Conservation (phyloP, 2,329 filamentous ascomycete species). For the Fusarium buxicola region DNA sequence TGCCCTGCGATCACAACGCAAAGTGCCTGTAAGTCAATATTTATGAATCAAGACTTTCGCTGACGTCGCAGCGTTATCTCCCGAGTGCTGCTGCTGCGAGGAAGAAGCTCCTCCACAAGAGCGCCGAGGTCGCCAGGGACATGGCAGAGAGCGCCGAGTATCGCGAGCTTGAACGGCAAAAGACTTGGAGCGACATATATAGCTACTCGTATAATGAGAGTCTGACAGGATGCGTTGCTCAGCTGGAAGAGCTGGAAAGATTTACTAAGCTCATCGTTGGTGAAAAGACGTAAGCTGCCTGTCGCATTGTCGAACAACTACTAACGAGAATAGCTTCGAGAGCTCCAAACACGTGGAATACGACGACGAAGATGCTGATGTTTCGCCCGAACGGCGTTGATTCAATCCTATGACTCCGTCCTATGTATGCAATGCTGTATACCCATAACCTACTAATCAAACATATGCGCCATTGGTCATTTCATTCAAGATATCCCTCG, state of each 20-base stretch:
- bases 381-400: conserved; percentile 28
- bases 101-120: conserved; percentile 63
- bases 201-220: conserved; percentile 66
- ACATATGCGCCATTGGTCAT: conserved; percentile 61
- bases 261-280: conserved; percentile 70
- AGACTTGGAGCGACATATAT: conserved; percentile 68
- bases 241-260: conserved; percentile 65
- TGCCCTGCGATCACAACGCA: conserved; percentile 61
- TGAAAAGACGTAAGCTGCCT: conserved; percentile 58
- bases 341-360: conserved; percentile 44
- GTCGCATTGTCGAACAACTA: neutral
- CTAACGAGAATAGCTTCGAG: conserved; percentile 49
- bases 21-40: conserved; percentile 58
- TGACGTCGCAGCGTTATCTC: conserved; percentile 59
- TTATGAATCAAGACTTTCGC: neutral
- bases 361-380: conserved; percentile 36
- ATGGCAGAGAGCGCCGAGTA: conserved; percentile 40
- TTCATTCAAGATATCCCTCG: conserved; percentile 84
- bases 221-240: conserved; percentile 64
- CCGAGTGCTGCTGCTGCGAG: conserved; percentile 66
- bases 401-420: conserved; percentile 18
- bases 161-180: conserved; percentile 49
- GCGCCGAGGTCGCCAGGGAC: conserved; percentile 59
- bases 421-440: conserved; percentile 27
- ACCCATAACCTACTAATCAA: conserved; percentile 25